phyloP scores from a whole-genome alignment of 1,139 yeast genomes.

The Magnusiomyces ingens region DNA sequence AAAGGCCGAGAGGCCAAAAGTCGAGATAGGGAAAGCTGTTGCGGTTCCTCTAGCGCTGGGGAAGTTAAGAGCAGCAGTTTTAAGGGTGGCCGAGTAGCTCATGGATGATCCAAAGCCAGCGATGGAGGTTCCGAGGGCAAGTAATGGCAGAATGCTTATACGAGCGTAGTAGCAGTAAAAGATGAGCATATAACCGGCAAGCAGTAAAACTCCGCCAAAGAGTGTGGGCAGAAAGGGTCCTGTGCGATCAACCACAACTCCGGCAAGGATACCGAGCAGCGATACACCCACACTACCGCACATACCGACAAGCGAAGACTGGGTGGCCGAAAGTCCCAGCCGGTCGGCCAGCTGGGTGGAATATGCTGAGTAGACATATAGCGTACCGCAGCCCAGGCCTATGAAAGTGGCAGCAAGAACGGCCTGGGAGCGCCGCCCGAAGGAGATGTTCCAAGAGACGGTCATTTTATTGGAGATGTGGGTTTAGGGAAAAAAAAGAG shows the following conservation, averaged over 20 bases:
- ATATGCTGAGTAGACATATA: constrained; percentile 53
- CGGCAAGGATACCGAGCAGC: constrained; percentile 51
- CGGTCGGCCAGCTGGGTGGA: constrained; percentile 54
- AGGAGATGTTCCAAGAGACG: too few relatives aligned
- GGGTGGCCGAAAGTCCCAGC: constrained; percentile 47
- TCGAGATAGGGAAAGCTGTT: constrained; percentile 33
- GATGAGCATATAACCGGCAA: constrained; percentile 25
- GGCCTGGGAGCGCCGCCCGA: too few relatives aligned
- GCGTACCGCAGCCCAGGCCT: constrained; percentile 47
- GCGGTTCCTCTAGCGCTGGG: constrained; percentile 32
- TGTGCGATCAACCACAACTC: constrained; percentile 46
- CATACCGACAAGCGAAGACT: constrained; percentile 48
- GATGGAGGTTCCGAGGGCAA: constrained; percentile 25
- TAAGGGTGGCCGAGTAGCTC: constrained; percentile 31
- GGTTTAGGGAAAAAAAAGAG: too few relatives aligned
- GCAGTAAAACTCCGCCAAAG: constrained; percentile 26
- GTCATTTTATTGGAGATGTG: too few relatives aligned
- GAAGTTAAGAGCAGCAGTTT: constrained; percentile 33
- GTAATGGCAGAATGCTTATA: constrained; percentile 20
- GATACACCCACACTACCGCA: constrained; percentile 54
- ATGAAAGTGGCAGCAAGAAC: background rate
- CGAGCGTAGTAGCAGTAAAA: constrained; percentile 23
- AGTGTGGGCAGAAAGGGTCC: constrained; percentile 45
- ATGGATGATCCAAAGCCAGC: constrained; percentile 32
- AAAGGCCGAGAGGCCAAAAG: constrained; percentile 34